Percentiles rank a stretch among this genome's conserved stretches.
Evolutionary conservation across 2,329 filamentous ascomycete genomes (phyloP).

Genomic region (Trematosphaeria pertusa): DNA sequence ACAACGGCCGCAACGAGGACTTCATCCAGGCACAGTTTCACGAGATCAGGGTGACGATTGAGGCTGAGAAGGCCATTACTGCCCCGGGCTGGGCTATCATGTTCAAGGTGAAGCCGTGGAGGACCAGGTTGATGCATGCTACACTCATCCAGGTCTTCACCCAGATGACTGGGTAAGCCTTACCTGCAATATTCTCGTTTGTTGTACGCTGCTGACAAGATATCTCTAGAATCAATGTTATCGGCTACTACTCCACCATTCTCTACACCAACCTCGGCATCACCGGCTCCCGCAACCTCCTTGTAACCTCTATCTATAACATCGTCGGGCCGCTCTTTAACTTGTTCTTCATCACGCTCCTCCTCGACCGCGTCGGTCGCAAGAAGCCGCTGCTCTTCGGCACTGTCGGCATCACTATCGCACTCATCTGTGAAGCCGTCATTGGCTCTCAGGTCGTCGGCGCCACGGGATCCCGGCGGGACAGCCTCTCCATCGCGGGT

Average conservation of each 20-base stretch:
- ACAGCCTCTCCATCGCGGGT: slow-evolving; percentile 38
- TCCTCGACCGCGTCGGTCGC: slow-evolving; percentile 61
- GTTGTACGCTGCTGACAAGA: not conserved
- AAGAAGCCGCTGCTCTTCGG: slow-evolving; percentile 62
- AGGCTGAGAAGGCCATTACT: slow-evolving; percentile 63
- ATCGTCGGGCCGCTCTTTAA: slow-evolving; percentile 64
- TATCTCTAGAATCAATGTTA: slow-evolving; percentile 60
- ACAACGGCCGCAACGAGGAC: slow-evolving; percentile 61
- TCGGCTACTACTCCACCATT: slow-evolving; percentile 67
- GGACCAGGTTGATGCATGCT: slow-evolving; percentile 68
- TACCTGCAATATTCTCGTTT: not conserved
- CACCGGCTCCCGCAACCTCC: slow-evolving; percentile 58
- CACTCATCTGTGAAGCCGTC: slow-evolving; percentile 65
- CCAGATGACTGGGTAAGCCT: slow-evolving; percentile 63
- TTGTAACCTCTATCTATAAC: slow-evolving; percentile 68
- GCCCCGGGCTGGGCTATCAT: slow-evolving; percentile 63
- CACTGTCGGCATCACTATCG: slow-evolving; percentile 62
- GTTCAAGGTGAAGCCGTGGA: slow-evolving; percentile 65
- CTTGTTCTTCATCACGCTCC: slow-evolving; percentile 65
- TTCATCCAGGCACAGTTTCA: slow-evolving; percentile 65
- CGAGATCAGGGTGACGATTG: slow-evolving; percentile 68
- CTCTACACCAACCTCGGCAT: slow-evolving; percentile 67
- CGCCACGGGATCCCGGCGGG: slow-evolving; percentile 38
- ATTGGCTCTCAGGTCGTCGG: slow-evolving; percentile 52
- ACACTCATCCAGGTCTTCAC: slow-evolving; percentile 70